These are phyloP conservation scores for Leccinum angustisporum DNA, from an alignment of 1,284 basidiomycete genomes.

Conservation along the genomic window DNA sequence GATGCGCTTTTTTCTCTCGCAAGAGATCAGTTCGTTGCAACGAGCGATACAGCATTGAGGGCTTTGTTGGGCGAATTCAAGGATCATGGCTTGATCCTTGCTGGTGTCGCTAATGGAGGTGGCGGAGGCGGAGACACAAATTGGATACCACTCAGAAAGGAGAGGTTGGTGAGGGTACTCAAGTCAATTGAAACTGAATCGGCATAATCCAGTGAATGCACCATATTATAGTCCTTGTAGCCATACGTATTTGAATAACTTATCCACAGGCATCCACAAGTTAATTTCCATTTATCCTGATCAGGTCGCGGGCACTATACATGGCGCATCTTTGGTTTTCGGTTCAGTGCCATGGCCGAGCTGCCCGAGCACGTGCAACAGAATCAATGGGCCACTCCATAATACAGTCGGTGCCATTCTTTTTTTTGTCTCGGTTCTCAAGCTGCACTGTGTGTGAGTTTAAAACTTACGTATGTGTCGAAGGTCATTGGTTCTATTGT, in stretches of 20 bases:
- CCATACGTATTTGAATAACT: not conserved
- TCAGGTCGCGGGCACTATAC: no score
- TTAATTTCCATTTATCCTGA: not conserved
- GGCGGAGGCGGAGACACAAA: slow-evolving; percentile 54
- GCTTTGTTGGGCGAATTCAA: slow-evolving; percentile 84
- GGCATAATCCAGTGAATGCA: slow-evolving; percentile 13
- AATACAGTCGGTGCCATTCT: not conserved
- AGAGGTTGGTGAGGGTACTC: slow-evolving; percentile 52
- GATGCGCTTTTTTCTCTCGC: slow-evolving; percentile 64
- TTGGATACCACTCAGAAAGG: slow-evolving; percentile 83
- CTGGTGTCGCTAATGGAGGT: slow-evolving; percentile 39
- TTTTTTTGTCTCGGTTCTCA: not conserved
- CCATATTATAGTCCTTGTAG: not conserved
- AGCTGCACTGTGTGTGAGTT: not conserved
- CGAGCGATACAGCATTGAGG: slow-evolving; percentile 80
- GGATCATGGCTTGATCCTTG: slow-evolving; percentile 81
- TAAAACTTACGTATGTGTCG: not conserved
- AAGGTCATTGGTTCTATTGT: not conserved
- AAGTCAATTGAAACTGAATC: slow-evolving; percentile 27
- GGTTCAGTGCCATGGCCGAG: not conserved
- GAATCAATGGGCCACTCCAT: not conserved
- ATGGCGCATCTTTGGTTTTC: no score
- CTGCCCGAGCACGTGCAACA: not conserved
- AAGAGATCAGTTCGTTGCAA: slow-evolving; percentile 81
- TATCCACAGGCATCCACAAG: not conserved